Conservation (phyloP, 345 rosid genomes). For the Cardamine resedifolia region DNA sequence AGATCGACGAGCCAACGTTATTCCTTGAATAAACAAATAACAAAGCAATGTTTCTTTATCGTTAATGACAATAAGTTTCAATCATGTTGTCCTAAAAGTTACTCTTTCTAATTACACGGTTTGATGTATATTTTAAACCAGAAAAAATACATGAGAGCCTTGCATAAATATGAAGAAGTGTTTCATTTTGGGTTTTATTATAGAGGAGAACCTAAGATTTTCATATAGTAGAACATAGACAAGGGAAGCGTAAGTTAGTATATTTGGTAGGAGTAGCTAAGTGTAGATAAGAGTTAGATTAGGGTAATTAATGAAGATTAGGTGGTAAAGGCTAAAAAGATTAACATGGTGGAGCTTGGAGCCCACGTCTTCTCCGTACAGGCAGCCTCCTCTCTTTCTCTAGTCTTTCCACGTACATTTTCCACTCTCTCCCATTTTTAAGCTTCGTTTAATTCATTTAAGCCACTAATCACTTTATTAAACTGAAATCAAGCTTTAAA, state of each 20-base stretch:
- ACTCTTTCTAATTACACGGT: background rate
- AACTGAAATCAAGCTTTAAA: background rate
- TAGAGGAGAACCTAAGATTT: background rate
- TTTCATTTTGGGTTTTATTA: no score
- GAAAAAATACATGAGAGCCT: background rate
- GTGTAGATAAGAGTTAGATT: slow-evolving; percentile 23
- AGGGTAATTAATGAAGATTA: slow-evolving; percentile 27
- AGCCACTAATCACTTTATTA: background rate
- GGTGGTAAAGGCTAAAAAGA: slow-evolving; percentile 1
- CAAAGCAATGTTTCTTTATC: background rate
- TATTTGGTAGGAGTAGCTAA: slow-evolving; percentile 22
- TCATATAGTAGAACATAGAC: background rate
- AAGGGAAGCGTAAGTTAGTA: slow-evolving; percentile 2
- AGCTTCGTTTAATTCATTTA: background rate
- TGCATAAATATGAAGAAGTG: background rate
- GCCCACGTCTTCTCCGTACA: slow-evolving; percentile 54
- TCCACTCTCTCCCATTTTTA: slow-evolving; percentile 15
- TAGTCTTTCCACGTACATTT: slow-evolving; percentile 50
- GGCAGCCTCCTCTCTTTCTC: slow-evolving; percentile 24
- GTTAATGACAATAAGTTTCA: background rate
- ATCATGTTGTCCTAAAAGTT: background rate
- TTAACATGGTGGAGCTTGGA: slow-evolving; percentile 30
- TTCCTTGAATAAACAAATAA: background rate
- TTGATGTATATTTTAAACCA: background rate
- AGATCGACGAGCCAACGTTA: slow-evolving; percentile 18